Base-by-base conservation (phyloP, 768 basidiomycete species). In the Cyathus striatus region DNA sequence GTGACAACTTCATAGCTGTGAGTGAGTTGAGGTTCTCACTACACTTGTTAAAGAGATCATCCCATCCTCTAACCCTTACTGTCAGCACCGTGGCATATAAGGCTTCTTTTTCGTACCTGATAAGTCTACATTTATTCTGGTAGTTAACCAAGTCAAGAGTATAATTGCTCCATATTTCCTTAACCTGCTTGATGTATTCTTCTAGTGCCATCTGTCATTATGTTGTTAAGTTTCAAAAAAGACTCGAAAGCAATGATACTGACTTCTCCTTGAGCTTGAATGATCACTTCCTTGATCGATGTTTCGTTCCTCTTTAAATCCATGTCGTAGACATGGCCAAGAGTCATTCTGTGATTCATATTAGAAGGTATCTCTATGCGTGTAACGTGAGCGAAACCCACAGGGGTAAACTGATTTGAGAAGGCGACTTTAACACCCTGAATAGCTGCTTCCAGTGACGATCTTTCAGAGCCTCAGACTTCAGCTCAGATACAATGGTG, bases 381-480 rank as follows among this genome's bases (percentile, higher is more conserved):
- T 18, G 23, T 3, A 33, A 40, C 30, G 37, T 24, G 23, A 18
- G 32, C 23, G 20, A 1, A 1, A 63, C 78, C 43, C 60, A 92
- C 86, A 86, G 65, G 1, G 83, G 78, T 44, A 94, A 69, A 52
- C 78, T 86, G 45, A 89, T 85, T 40, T 86, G 81, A 3, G 82
- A 72, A 3, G 89, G 76, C 42, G 94, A 61, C 46, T 80, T 75
- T 42, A 99, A 66, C 13, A 76, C 78, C 62, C 97, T 98, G 79
- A 95, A 96, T 17, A 99, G 69, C 60, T 95, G 90, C 57, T 92
- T 90, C 96, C 96, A 99, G 60, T 99, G 96, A 45, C 96, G 79
- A 54, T 99, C 96, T 64, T 97, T 91, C 56, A 99, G 65, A 4
- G 94, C 94, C 56, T 98, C 96, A 7, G 92, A 95, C 68, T 96